Conservation (phyloP, 2,329 filamentous ascomycete genomes). For the Blastomyces gilchristii region DNA sequence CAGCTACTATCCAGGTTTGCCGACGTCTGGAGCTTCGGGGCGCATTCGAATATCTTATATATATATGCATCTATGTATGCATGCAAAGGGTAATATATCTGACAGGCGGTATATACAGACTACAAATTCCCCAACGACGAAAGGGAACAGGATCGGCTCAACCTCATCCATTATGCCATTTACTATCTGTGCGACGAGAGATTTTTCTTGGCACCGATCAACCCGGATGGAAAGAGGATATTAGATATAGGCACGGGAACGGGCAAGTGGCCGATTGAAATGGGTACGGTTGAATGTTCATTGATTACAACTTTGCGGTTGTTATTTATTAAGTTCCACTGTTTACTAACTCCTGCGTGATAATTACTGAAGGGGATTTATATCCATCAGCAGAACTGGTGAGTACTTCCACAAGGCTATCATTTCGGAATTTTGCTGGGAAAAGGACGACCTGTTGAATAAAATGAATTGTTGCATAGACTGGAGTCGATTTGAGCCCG, state of each 20-base stretch:
- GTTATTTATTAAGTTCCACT: background rate
- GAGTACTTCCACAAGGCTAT: conserved; percentile 5
- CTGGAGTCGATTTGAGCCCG: conserved; percentile 8
- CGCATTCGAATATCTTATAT: background rate
- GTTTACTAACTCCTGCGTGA: background rate
- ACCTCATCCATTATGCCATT: conserved; percentile 30
- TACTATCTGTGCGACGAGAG: conserved; percentile 19
- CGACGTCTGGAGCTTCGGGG: background rate
- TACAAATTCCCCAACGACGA: conserved; percentile 31
- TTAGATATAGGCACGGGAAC: conserved; percentile 25
- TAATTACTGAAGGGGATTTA: conserved; percentile 16
- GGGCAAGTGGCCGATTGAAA: conserved; percentile 23
- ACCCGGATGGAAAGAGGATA: conserved; percentile 14
- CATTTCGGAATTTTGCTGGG: conserved; percentile 4
- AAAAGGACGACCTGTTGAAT: background rate
- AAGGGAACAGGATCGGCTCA: conserved; percentile 29
- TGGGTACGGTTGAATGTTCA: conserved; percentile 18
- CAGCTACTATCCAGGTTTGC: background rate
- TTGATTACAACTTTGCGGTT: background rate
- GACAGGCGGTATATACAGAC: background rate
- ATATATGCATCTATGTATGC: background rate
- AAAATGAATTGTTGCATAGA: background rate
- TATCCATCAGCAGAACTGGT: conserved; percentile 12
- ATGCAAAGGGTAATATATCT: background rate
- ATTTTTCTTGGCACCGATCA: conserved; percentile 24